Base-by-base conservation (phyloP, 345 rosid genomes). In the Hibiscus tridactylites region DNA sequence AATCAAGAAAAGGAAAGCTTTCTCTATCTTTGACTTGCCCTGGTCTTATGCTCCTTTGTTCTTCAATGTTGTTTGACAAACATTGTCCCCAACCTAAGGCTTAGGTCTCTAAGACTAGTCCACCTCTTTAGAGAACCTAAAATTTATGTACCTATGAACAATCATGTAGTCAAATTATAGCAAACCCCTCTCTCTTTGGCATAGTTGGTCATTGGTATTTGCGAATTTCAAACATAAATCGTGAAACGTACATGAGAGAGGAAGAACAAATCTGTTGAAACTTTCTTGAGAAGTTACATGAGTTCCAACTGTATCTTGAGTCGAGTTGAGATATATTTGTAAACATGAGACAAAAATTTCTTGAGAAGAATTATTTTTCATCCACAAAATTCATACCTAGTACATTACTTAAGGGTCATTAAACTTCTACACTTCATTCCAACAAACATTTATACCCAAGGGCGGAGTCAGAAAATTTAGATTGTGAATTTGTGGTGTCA, bases 1-100 rank as follows among this genome's bases (percentile, higher is more conserved):
- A 56, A 1, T 56, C 15, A 56, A 56, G 61, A 56, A 21, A 56
- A 19, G 13, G 61, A 56, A 56, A 56, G 29, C 29, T 9, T 21
- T 56, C 61, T 56, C 53, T 13, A 7, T 6, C 58, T 53, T 53
- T 53, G 58, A 53, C 58, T 17, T 17, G 24, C 10, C 61, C 13
- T 56, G 61, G 53, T 9, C 44, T 16, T 35, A 4, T 5, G 9
- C 44, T 4, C 16, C 3, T 7, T n/a, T 68, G n/a, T 47, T 68
- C 2, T 57, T 72, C 1, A 33, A 29, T 33, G 29, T 63, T 44
- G 47, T 44, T 65, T 71, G 65, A 74, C 65, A 49, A 71, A 54
- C 72, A 15, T 24, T 50, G 16, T 24, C 62, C 57, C 50, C 56
- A 37, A 39, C 2, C 76, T 52, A 59, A 42, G 60, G 56, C 75